These are phyloP conservation scores for Magnusiomyces magnusii DNA, from an alignment of 1,139 yeast genomes.

Conservation along the genomic window DNA sequence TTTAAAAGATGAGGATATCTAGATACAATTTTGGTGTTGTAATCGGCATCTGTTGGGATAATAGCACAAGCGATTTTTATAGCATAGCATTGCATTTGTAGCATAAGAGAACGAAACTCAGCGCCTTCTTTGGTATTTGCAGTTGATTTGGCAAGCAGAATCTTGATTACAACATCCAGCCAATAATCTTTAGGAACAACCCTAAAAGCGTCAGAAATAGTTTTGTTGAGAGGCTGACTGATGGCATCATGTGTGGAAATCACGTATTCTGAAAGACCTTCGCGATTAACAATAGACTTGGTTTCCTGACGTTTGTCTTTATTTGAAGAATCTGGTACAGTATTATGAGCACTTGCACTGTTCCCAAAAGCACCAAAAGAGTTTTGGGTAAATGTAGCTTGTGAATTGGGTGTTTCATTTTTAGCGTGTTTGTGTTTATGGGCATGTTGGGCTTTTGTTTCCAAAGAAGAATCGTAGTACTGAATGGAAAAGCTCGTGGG, in stretches of 20 bases:
- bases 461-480: conserved; percentile 21
- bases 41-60: conserved; percentile 37
- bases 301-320: not conserved
- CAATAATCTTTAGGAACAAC: conserved; percentile 56
- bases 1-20: conserved; percentile 68
- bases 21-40: conserved; percentile 61
- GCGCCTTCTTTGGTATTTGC: conserved; percentile 48
- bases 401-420: not conserved
- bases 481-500: conserved; percentile 25
- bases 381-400: conserved; percentile 12
- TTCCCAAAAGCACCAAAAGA: conserved; percentile 7
- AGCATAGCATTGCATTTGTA: conserved; percentile 59
- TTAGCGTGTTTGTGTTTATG: not conserved
- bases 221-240: conserved; percentile 43
- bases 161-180: conserved; percentile 56
- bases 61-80: conserved; percentile 47
- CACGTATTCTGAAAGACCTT: conserved; percentile 25
- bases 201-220: conserved; percentile 53
- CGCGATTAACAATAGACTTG: conserved; percentile 13
- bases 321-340: not conserved
- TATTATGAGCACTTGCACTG: conserved; percentile 4
- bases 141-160: conserved; percentile 69
- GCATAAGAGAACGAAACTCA: conserved; percentile 49
- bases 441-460: conserved; percentile 9
- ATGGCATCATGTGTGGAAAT: conserved; percentile 26